Conservation (phyloP, 2,329 filamentous ascomycete species). For the Neonectria magnoliae region DNA sequence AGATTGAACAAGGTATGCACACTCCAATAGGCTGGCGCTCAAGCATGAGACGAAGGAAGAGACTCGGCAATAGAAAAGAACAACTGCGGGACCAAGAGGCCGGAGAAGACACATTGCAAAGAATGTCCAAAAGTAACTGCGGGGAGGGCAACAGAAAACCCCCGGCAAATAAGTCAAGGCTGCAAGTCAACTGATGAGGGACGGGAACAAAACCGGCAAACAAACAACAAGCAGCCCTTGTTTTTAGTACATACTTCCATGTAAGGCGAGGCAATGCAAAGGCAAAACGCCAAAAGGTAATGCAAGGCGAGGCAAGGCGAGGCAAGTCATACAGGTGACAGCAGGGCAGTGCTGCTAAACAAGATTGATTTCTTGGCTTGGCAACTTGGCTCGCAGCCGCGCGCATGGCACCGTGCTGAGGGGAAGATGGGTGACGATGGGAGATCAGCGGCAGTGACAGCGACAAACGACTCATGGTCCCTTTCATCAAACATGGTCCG, state of each 20-base stretch:
- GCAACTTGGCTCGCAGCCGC: not conserved
- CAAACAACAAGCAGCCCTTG: not conserved
- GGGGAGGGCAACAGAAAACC: conserved; percentile 11
- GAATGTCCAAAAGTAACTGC: conserved; percentile 4
- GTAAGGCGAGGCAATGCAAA: not conserved
- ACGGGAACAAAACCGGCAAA: conserved; percentile 6
- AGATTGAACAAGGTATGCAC: not conserved
- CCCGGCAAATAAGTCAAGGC: conserved; percentile 2
- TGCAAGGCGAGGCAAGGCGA: not conserved
- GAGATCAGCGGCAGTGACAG: not conserved
- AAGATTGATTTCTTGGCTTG: not conserved
- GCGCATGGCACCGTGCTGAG: not conserved
- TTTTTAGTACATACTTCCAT: not conserved
- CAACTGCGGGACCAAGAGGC: not conserved
- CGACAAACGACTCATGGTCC: conserved; percentile 4
- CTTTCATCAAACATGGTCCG: conserved; percentile 10
- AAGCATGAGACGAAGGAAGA: not conserved
- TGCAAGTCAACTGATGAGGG: conserved; percentile 1
- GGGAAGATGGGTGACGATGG: not conserved
- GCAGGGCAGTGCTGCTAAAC: not conserved
- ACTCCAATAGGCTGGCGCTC: not conserved
- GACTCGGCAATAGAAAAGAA: not conserved
- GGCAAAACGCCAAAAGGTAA: not conserved
- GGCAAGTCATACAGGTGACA: not conserved
- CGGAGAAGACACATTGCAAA: not conserved